A percentile compares a stretch with the other conserved stretches of the same genome.
These are phyloP conservation scores for Zygotorulaspora florentina DNA, from an alignment of 805 yeast genomes.

Conservation along the genomic window DNA sequence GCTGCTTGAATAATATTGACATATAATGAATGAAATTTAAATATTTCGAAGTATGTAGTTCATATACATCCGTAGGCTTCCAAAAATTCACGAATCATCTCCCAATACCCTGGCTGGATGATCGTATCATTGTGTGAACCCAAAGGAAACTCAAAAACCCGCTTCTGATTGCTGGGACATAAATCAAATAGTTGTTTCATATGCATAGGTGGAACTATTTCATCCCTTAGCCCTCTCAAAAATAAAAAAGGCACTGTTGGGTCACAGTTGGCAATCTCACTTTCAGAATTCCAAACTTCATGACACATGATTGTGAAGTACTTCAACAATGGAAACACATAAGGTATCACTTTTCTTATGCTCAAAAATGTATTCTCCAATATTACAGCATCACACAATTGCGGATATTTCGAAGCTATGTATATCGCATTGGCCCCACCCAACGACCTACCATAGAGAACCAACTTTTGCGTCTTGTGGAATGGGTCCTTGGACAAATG, in stretches of 20 bases:
- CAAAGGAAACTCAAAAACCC: conserved; percentile 49
- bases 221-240: conserved; percentile 73
- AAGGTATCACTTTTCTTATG: conserved; percentile 66
- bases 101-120: conserved; percentile 75
- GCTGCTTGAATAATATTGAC: conserved; percentile 36
- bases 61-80: conserved; percentile 34
- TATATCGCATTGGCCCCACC: conserved; percentile 95
- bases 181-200: conserved; percentile 58
- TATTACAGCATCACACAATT: conserved; percentile 56
- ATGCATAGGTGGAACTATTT: conserved; percentile 86
- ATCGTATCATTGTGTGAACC: conserved; percentile 85
- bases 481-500: conserved; percentile 52
- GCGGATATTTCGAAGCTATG: conserved; percentile 58
- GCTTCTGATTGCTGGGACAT: conserved; percentile 49
- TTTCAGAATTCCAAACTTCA: conserved; percentile 79
- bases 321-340: conserved; percentile 64
- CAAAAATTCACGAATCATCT: conserved; percentile 53
- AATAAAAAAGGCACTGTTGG: conserved; percentile 61
- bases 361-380: conserved; percentile 84
- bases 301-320: conserved; percentile 60
- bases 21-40: neutral
- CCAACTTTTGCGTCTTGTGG: conserved; percentile 44
- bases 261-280: conserved; percentile 48
- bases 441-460: conserved; percentile 81
- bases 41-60: neutral